phyloP scores from a whole-genome alignment of 2,329 filamentous ascomycete species.

The Fusarium virguliforme region DNA sequence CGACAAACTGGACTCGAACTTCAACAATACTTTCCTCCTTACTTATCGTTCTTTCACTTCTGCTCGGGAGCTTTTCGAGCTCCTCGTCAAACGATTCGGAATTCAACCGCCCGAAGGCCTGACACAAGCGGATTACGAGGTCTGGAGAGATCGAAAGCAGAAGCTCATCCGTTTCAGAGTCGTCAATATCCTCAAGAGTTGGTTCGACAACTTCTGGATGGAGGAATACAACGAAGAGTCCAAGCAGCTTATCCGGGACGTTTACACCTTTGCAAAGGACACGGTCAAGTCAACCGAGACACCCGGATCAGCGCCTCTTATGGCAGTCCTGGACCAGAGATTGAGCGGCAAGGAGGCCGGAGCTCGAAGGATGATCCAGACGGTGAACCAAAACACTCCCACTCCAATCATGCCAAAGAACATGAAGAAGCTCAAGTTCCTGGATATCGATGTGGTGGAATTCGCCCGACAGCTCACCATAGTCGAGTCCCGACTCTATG shows the following conservation, averaged over 20 bases:
- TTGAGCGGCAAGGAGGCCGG: slow-evolving; percentile 90
- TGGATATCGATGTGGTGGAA: slow-evolving; percentile 95
- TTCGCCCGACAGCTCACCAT: slow-evolving; percentile 98
- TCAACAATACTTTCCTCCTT: slow-evolving; percentile 97
- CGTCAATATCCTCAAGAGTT: slow-evolving; percentile 97
- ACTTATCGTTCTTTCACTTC: slow-evolving; percentile 97
- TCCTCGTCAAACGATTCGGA: slow-evolving; percentile 91
- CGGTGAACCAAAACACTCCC: slow-evolving; percentile 85
- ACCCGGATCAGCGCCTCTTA: slow-evolving; percentile 86
- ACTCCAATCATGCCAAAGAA: slow-evolving; percentile 96
- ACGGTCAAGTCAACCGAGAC: slow-evolving; percentile 95
- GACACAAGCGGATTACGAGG: slow-evolving; percentile 81
- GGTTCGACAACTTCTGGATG: slow-evolving; percentile 99
- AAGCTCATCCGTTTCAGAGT: slow-evolving; percentile 96
- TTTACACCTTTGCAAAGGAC: slow-evolving; percentile 92
- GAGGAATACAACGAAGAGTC: slow-evolving; percentile 89
- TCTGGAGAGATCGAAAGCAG: slow-evolving; percentile 95
- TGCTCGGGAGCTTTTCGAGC: slow-evolving; percentile 91
- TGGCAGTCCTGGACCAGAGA: slow-evolving; percentile 90
- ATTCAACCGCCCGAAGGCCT: slow-evolving; percentile 92
- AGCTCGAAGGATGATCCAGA: slow-evolving; percentile 88
- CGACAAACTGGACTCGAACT: slow-evolving; percentile 93
- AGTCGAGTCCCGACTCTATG: slow-evolving; percentile 94
- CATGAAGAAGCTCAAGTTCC: slow-evolving; percentile 99
- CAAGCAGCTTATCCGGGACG: slow-evolving; percentile 86